A percentile compares a stretch with the other conserved stretches of the same genome.
These are phyloP conservation scores for Solanum corneliomulleri DNA, from an alignment of 257 asterid genomes.

Conservation along the genomic window DNA sequence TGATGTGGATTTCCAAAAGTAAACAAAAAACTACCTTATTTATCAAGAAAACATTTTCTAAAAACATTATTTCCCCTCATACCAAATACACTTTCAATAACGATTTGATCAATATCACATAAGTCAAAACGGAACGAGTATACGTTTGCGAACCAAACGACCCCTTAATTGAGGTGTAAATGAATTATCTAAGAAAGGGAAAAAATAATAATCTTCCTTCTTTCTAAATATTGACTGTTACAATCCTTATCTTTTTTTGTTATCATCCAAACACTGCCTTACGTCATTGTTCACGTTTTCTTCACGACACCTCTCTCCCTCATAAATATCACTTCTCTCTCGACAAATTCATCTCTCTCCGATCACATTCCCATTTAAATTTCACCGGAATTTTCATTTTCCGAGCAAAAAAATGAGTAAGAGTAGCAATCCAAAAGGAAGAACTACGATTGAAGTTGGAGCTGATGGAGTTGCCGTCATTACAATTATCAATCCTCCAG, in stretches of 20 bases:
- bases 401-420: background rate
- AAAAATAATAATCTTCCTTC: background rate
- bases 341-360: background rate
- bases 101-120: fast-evolving
- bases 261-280: background rate
- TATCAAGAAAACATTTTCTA: no score
- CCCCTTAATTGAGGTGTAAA: background rate
- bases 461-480: constrained; percentile 88
- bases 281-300: background rate
- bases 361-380: background rate
- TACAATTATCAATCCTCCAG: constrained; percentile 95
- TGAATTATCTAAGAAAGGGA: background rate
- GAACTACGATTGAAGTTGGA: constrained; percentile 89
- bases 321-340: background rate
- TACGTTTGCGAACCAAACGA: background rate
- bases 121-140: fast-evolving
- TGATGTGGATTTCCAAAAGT: fast-evolving
- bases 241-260: background rate
- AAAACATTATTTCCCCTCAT: fast-evolving
- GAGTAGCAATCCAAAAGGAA: constrained; percentile 31
- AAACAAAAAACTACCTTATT: no score
- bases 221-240: background rate
- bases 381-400: background rate
- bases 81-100: fast-evolving
- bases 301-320: background rate